A percentile compares a stretch with the other conserved stretches of the same genome.
phyloP scores from a whole-genome alignment of 495 filamentous ascomycete species.

The Cetradonia linearis region DNA sequence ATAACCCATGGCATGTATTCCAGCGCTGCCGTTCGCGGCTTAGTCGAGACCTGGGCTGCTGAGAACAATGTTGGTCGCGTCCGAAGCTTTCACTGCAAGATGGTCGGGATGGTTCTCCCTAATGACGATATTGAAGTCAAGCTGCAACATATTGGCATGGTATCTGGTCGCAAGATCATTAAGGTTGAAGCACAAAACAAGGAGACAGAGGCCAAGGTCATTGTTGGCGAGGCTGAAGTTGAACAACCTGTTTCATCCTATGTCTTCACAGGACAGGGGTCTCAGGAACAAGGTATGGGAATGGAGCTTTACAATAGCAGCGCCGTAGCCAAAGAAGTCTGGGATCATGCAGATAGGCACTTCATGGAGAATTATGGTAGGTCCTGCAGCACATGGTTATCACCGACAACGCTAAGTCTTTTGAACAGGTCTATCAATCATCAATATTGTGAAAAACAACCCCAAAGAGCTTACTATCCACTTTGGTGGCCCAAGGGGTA shows the following conservation, averaged over 20 bases:
- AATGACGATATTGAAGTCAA: slow-evolving; percentile 91
- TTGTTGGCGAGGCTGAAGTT: slow-evolving; percentile 91
- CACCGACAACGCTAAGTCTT: slow-evolving; percentile 1
- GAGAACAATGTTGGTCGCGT: slow-evolving; percentile 98
- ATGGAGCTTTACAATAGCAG: slow-evolving; percentile 97
- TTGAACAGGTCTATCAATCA: slow-evolving; percentile 72
- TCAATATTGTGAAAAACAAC: slow-evolving; percentile 98
- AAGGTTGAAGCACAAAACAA: slow-evolving; percentile 91
- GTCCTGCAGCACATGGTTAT: slow-evolving; percentile 25
- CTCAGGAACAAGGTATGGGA: slow-evolving; percentile 98
- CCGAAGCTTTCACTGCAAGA: slow-evolving; percentile 85
- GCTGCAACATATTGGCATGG: slow-evolving; percentile 94
- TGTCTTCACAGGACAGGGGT: slow-evolving; percentile 96
- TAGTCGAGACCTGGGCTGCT: slow-evolving; percentile 98
- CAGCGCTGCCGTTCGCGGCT: slow-evolving; percentile 88
- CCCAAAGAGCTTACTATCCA: slow-evolving; percentile 97
- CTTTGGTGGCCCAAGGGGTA: slow-evolving; percentile 93
- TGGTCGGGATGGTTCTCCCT: slow-evolving; percentile 96
- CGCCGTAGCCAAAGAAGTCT: slow-evolving; percentile 88
- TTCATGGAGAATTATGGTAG: slow-evolving; percentile 96
- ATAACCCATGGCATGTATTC: slow-evolving; percentile 99
- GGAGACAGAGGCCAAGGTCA: slow-evolving; percentile 89
- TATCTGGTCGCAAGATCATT: slow-evolving; percentile 96
- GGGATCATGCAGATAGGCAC: slow-evolving; percentile 95
- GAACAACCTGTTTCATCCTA: slow-evolving; percentile 97